Percentiles rank a stretch among this genome's conserved stretches.
These are phyloP conservation scores for Irineochytrium annulatum DNA, from an alignment of 192 early-diverging fungal genomes.

Conservation along the genomic window DNA sequence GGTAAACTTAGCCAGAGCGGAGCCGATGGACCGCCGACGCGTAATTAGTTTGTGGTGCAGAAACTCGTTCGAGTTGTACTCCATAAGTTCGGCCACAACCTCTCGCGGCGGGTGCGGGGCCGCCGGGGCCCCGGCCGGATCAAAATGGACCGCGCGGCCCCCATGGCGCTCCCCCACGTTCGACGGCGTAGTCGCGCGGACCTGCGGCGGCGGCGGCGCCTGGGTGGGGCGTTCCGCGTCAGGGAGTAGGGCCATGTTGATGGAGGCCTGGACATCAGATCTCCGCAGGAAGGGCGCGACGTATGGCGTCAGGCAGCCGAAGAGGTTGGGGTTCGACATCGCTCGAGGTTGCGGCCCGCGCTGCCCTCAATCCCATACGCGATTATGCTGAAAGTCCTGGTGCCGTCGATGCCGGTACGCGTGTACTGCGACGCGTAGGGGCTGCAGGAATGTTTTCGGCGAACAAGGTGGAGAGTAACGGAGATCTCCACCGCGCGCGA, in stretches of 20 bases:
- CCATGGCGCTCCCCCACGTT: too few relatives aligned
- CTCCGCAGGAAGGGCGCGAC: constrained; percentile 1
- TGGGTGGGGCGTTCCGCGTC: background rate
- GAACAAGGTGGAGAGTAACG: too few relatives aligned
- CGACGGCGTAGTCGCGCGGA: background rate
- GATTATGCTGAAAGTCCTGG: too few relatives aligned
- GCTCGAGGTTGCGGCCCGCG: too few relatives aligned
- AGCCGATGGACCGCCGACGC: background rate
- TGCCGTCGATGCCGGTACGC: too few relatives aligned
- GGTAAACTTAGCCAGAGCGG: too few relatives aligned
- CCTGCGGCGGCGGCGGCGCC: background rate
- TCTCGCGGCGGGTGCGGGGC: background rate
- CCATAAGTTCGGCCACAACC: background rate
- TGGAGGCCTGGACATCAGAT: background rate
- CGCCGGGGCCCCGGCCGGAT: background rate
- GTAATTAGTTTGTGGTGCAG: background rate
- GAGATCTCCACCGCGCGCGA: too few relatives aligned
- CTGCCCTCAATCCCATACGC: too few relatives aligned
- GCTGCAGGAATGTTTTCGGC: too few relatives aligned
- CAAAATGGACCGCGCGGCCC: background rate
- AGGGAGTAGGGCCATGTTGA: background rate
- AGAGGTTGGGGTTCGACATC: too few relatives aligned
- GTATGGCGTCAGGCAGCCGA: too few relatives aligned
- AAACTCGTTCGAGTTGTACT: background rate
- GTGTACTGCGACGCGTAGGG: too few relatives aligned